Evolutionary conservation across 352 stramenopile genomes (phyloP).

Genomic region (Globisporangium lucens): DNA sequence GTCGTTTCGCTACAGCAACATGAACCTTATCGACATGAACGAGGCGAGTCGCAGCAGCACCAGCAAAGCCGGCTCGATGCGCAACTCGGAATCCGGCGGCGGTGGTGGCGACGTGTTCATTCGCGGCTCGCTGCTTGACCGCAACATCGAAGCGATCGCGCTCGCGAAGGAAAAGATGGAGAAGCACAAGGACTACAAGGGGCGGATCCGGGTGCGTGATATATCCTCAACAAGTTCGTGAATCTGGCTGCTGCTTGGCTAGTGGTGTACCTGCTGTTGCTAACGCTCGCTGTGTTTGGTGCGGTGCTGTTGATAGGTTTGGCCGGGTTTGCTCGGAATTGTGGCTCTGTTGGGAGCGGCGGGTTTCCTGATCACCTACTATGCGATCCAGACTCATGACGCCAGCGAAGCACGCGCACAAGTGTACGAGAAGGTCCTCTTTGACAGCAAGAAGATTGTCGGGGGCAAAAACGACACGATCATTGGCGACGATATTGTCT

Average conservation of each 20-base stretch:
- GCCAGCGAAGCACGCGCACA: slow-evolving; percentile 13
- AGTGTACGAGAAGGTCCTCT: slow-evolving; percentile 19
- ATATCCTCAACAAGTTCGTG: background rate
- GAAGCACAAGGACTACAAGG: slow-evolving; percentile 21
- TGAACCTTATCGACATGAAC: slow-evolving; percentile 11
- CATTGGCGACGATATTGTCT: slow-evolving; percentile 27
- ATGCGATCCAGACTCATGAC: slow-evolving; percentile 19
- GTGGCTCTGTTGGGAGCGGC: slow-evolving; percentile 15
- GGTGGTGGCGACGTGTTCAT: slow-evolving; percentile 17
- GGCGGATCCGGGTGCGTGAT: slow-evolving; percentile 20
- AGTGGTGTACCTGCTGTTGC: background rate
- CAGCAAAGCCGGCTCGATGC: background rate
- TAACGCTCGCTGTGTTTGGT: background rate
- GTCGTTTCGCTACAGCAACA: slow-evolving; percentile 20
- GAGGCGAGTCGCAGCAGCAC: slow-evolving; percentile 9
- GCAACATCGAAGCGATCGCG: slow-evolving; percentile 18
- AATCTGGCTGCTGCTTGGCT: background rate
- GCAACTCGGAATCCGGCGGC: slow-evolving; percentile 1
- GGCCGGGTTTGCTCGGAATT: slow-evolving; percentile 28
- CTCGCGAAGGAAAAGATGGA: slow-evolving; percentile 8
- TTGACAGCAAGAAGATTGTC: slow-evolving; percentile 21
- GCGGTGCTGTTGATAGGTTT: slow-evolving; percentile 18
- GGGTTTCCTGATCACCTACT: slow-evolving; percentile 22
- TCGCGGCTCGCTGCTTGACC: slow-evolving; percentile 21
- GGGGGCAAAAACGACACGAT: slow-evolving; percentile 10